Percentiles rank a stretch among this genome's conserved stretches.
Conservation (phyloP, 768 basidiomycete species). For the Aureoboletus auriporus region DNA sequence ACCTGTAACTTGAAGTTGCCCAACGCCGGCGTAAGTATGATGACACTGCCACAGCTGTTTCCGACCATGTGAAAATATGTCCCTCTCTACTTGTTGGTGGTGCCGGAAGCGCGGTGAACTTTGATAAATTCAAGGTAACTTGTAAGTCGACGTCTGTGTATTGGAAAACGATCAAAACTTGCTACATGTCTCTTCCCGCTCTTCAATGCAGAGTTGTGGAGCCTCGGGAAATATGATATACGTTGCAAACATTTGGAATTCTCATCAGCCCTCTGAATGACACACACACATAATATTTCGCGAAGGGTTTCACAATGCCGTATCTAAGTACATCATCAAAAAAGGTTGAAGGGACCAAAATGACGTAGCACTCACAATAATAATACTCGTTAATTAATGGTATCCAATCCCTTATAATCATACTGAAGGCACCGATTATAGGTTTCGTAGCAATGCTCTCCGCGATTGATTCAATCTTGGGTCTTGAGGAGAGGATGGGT, state of each 20-base stretch:
- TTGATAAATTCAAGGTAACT: too few relatives aligned
- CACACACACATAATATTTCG: constrained; percentile 2
- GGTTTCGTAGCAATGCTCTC: constrained; percentile 53
- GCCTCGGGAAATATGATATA: too few relatives aligned
- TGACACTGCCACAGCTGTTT: too few relatives aligned
- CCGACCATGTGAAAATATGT: too few relatives aligned
- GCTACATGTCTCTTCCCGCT: too few relatives aligned
- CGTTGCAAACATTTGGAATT: neutral
- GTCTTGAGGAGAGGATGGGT: constrained; percentile 40
- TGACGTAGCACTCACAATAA: constrained; percentile 61
- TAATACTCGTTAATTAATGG: constrained; percentile 88
- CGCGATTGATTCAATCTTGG: constrained; percentile 67
- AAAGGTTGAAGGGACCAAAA: neutral
- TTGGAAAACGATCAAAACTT: too few relatives aligned
- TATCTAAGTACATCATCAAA: constrained; percentile 27
- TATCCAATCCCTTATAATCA: constrained; percentile 79
- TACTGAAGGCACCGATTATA: constrained; percentile 62
- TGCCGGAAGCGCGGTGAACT: too few relatives aligned
- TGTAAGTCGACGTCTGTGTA: too few relatives aligned
- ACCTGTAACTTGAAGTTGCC: too few relatives aligned
- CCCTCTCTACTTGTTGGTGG: too few relatives aligned
- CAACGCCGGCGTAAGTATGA: too few relatives aligned
- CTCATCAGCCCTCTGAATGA: constrained; percentile 3
- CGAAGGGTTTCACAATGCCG: constrained; percentile 37
- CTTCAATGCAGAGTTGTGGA: too few relatives aligned